These are phyloP conservation scores for Boletus sensibilis DNA, from an alignment of 768 basidiomycete genomes.

Conservation along the genomic window DNA sequence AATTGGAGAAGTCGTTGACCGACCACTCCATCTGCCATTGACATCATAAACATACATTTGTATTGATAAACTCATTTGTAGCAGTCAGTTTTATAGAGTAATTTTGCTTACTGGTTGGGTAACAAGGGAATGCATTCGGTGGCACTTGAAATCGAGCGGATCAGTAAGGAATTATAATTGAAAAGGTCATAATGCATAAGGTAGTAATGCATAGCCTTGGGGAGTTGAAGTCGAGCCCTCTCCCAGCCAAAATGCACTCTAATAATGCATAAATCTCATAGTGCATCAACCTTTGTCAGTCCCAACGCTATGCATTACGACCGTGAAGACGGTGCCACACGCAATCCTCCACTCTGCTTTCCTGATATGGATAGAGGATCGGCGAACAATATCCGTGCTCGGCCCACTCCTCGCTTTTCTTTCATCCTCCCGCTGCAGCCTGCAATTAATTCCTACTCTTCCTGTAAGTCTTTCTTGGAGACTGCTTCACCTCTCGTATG, in stretches of 20 bases:
- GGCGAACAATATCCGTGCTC: background rate
- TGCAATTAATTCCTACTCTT: background rate
- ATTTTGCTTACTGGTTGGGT: background rate
- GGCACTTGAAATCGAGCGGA: background rate
- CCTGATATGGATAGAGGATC: slow-evolving; percentile 16
- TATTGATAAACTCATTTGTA: slow-evolving; percentile 16
- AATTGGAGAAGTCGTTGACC: slow-evolving; percentile 13
- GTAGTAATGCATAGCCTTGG: too few relatives aligned
- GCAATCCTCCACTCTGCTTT: too few relatives aligned
- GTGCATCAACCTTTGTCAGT: too few relatives aligned
- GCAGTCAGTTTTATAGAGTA: background rate
- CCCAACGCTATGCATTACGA: too few relatives aligned
- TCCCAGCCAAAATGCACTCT: too few relatives aligned
- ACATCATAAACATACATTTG: slow-evolving; percentile 1
- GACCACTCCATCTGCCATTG: slow-evolving; percentile 1
- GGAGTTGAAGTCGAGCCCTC: too few relatives aligned
- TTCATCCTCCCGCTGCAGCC: background rate
- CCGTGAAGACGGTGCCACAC: too few relatives aligned
- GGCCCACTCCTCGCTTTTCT: background rate
- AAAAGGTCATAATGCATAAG: too few relatives aligned
- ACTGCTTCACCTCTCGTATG: slow-evolving; percentile 6
- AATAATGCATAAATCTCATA: too few relatives aligned
- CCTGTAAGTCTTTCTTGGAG: background rate
- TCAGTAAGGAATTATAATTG: too few relatives aligned
- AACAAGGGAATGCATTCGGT: background rate